Conservation (phyloP, 768 basidiomycete species). For the Dacryopinax primogenitus region DNA sequence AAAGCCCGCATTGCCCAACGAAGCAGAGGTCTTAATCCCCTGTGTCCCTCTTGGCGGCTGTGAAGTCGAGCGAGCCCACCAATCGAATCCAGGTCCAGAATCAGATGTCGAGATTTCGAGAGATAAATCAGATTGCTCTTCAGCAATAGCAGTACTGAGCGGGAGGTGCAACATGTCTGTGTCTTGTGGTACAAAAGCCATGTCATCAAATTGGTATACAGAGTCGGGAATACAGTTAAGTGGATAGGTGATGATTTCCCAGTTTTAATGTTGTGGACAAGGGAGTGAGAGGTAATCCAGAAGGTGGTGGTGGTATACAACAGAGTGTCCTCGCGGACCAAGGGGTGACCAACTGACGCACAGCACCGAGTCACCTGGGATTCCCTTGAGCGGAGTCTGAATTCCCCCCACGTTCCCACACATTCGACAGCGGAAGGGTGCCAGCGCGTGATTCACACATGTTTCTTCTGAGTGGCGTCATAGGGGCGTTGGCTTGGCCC, state of each 20-base stretch:
- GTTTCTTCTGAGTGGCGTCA: not conserved
- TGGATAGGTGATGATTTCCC: no score
- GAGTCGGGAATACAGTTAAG: no score
- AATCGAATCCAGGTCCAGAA: not conserved
- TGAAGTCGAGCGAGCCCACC: not conserved
- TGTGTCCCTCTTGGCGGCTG: not conserved
- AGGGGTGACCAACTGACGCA: no score
- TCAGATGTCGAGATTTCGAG: not conserved
- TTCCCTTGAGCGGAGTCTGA: not conserved
- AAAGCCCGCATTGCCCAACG: not conserved
- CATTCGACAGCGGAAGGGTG: not conserved
- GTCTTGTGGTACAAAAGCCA: not conserved
- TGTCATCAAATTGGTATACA: no score
- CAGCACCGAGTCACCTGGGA: not conserved
- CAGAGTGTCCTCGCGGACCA: no score
- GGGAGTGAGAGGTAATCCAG: no score
- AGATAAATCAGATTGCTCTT: not conserved
- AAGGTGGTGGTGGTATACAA: no score
- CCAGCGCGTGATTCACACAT: not conserved
- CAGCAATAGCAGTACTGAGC: no score
- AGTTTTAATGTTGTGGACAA: no score
- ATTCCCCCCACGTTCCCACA: not conserved
- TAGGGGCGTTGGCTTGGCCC: not conserved
- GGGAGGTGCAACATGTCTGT: not conserved
- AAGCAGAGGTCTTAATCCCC: not conserved